These are phyloP conservation scores for Dioszegia hungarica DNA, from an alignment of 768 basidiomycete genomes.

Conservation along the genomic window DNA sequence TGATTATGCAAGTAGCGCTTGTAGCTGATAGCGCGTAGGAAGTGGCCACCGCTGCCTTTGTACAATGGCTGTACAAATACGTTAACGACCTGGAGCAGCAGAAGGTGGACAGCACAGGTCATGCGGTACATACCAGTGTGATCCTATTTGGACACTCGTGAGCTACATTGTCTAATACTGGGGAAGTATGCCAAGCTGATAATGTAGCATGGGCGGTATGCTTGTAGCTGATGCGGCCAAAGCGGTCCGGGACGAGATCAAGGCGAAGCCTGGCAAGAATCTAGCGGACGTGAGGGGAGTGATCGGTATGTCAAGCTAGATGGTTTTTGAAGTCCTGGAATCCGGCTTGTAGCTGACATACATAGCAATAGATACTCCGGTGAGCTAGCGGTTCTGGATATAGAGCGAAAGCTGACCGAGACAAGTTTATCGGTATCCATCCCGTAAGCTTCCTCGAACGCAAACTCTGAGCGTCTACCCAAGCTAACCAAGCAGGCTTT, in stretches of 20 bases:
- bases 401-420: neutral
- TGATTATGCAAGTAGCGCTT: neutral
- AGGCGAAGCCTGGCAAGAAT: neutral
- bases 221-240: slow-evolving; percentile 3
- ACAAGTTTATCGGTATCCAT: slow-evolving; percentile 5
- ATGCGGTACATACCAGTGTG: neutral
- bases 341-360: neutral
- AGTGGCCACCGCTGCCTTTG: neutral
- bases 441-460: neutral
- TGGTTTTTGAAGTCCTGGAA: neutral
- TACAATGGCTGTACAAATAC: neutral
- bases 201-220: slow-evolving; percentile 2
- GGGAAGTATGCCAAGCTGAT: neutral
- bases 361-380: neutral
- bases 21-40: neutral
- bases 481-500: neutral
- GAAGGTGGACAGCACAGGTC: neutral
- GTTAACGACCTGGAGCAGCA: neutral
- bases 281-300: neutral
- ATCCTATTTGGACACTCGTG: slow-evolving; percentile 5
- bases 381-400: neutral
- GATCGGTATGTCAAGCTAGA: slow-evolving; percentile 5
- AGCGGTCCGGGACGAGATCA: neutral
- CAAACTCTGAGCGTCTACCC: neutral
- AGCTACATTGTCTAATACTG: too few relatives aligned